Conservation (phyloP, 1,284 basidiomycete genomes). For the Tylopilus sp. region DNA sequence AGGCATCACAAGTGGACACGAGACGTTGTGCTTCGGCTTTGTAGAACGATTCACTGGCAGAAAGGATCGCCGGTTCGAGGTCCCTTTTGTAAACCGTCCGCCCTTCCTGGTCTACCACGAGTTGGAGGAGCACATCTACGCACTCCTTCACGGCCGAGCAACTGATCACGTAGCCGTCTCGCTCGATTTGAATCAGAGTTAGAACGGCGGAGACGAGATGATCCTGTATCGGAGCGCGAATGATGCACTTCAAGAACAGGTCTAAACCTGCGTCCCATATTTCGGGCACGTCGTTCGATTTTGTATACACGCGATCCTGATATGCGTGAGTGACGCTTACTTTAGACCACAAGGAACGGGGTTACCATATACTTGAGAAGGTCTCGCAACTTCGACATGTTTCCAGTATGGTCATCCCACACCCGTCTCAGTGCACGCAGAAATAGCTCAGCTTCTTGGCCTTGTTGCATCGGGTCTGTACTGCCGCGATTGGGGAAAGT, state of each 20-base stretch:
- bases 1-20: conserved; percentile 71
- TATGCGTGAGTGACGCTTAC: conserved; percentile 17
- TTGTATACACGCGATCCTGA: conserved; percentile 88
- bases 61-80: conserved; percentile 80
- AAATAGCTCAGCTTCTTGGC: conserved; percentile 78
- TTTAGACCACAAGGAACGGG: conserved; percentile 23
- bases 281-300: conserved; percentile 64
- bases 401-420: conserved; percentile 92
- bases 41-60: conserved; percentile 80
- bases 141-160: conserved; percentile 87
- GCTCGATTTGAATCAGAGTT: conserved; percentile 84
- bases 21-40: conserved; percentile 68
- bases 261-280: conserved; percentile 82
- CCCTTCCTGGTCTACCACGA: conserved; percentile 50
- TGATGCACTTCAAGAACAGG: conserved; percentile 82
- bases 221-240: conserved; percentile 77
- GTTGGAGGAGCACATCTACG: conserved; percentile 78
- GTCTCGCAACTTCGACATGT: conserved; percentile 86
- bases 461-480: conserved; percentile 56
- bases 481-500: conserved; percentile 62
- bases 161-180: conserved; percentile 88
- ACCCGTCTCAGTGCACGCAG: conserved; percentile 80
- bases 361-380: conserved; percentile 93
- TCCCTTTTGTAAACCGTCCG: conserved; percentile 78
- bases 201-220: conserved; percentile 82